phyloP scores from a whole-genome alignment of 2,329 filamentous ascomycete genomes.

The Dothistroma pini region DNA sequence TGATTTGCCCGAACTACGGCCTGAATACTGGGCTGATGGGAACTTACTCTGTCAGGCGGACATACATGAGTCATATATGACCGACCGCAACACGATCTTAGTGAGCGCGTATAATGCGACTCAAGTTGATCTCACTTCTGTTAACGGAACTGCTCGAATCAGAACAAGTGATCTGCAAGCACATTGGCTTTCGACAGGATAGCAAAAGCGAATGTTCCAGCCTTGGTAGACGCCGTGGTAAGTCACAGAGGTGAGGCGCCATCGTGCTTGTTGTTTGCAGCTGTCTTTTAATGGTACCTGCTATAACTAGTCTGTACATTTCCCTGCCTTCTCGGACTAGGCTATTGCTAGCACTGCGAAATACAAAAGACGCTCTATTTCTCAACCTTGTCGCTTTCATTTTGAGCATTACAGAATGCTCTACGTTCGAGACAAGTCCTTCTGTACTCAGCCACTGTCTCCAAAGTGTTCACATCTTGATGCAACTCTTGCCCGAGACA shows the following conservation, averaged over 20 bases:
- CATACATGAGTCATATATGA: slow-evolving; percentile 36
- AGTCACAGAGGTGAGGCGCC: too few relatives aligned
- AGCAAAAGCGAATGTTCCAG: too few relatives aligned
- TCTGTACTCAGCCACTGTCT: neutral
- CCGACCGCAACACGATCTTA: slow-evolving; percentile 31
- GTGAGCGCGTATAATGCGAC: slow-evolving; percentile 34
- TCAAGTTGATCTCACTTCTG: slow-evolving; percentile 30
- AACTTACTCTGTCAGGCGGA: slow-evolving; percentile 27
- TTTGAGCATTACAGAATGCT: neutral
- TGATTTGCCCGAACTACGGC: slow-evolving; percentile 13
- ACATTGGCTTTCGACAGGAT: too few relatives aligned
- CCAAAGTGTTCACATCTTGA: neutral
- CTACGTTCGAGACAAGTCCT: too few relatives aligned
- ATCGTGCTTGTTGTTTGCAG: too few relatives aligned
- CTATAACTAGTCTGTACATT: too few relatives aligned
- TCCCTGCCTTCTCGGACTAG: too few relatives aligned
- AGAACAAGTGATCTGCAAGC: too few relatives aligned
- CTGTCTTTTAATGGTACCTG: too few relatives aligned
- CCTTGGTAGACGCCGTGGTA: too few relatives aligned
- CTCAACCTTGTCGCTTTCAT: neutral
- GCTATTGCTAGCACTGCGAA: too few relatives aligned
- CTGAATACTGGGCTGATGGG: slow-evolving; percentile 12
- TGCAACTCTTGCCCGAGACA: neutral
- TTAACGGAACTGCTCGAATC: slow-evolving; percentile 29
- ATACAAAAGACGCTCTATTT: neutral